Evolutionary conservation across 2,329 filamentous ascomycete species (phyloP), one percentile per base, ranked within the genome.

Genomic region (Grosmannia serpens): DNA sequence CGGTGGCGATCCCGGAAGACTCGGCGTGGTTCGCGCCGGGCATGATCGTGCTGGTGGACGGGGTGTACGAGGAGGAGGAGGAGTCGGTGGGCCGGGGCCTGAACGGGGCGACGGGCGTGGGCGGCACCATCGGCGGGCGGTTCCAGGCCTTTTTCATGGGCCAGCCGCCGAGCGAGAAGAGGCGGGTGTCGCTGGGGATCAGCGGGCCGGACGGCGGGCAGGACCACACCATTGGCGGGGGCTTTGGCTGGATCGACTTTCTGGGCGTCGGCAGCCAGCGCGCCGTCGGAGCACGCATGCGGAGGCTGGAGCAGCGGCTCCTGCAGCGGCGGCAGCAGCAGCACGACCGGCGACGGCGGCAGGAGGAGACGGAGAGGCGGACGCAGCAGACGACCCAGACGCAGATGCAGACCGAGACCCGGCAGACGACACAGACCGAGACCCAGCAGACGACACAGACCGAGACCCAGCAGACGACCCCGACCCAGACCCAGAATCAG

Each of bases 191-290:
- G 0, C 76, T 96, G 4, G 91, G 91, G 11, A 82, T 88, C 55
- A 82, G 78, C 58, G 80, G 77, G 20, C 77, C 74, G 2, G 81
- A 84, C 26, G 77, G 78, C n/a, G 78, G 79, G 13, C 73, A 75
- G 24, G 80, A 82, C 60, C 77, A 82, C 61, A 84, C 82, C 46
- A 83, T 88, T 49, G 87, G 86, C 31, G 88, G 88, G 59, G 89
- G 89, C 1, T 96, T 97, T 68, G 94, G 94, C 50, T 99, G 94
- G 91, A 91, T 96, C 57, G 94, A 97, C 70, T 99, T 97, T 68
- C 77, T 97, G 1, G 94, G 92, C 7, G 82, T 94, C 1, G 92
- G 92, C 41, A 95, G 90, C 66, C 90, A 96, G 70, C 86, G 91
- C 52, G 91, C 90, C 8, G 83, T 87, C 1, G 91, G 92, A 0